Evolutionary conservation across 306 rosid genomes (phyloP).

Genomic region (Malus sylvestris): DNA sequence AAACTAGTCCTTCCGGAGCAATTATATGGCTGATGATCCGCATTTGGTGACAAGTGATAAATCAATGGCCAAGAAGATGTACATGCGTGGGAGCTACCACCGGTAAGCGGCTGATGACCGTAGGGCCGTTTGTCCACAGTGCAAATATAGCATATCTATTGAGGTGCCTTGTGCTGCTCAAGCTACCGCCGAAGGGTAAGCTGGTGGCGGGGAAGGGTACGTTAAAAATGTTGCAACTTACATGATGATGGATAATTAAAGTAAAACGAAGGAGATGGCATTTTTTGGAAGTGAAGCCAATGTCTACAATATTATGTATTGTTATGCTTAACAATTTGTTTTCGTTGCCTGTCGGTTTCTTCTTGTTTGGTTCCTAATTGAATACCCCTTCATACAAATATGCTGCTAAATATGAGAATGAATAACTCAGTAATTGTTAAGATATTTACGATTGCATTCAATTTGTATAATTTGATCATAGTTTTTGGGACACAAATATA

Average conservation of each 20-base stretch:
- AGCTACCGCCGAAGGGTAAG: neutral
- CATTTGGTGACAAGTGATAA: neutral
- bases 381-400: no score
- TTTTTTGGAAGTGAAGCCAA: conserved; percentile 16
- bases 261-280: no score
- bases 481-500: no score
- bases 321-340: neutral
- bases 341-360: neutral
- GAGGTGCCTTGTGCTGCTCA: neutral
- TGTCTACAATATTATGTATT: conserved; percentile 6
- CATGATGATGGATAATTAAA: conserved; percentile 27
- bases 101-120: neutral
- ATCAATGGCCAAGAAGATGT: neutral
- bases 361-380: neutral
- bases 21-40: neutral
- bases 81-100: neutral
- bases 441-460: no score
- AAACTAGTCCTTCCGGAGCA: no score
- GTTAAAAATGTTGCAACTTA: conserved; percentile 20
- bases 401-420: no score
- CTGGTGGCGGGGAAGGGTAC: neutral
- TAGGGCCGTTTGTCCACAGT: neutral
- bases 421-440: no score
- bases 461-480: no score
- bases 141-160: neutral